Conservation (phyloP, 1,284 basidiomycete genomes). For the Cutaneotrichosporon sp. region DNA sequence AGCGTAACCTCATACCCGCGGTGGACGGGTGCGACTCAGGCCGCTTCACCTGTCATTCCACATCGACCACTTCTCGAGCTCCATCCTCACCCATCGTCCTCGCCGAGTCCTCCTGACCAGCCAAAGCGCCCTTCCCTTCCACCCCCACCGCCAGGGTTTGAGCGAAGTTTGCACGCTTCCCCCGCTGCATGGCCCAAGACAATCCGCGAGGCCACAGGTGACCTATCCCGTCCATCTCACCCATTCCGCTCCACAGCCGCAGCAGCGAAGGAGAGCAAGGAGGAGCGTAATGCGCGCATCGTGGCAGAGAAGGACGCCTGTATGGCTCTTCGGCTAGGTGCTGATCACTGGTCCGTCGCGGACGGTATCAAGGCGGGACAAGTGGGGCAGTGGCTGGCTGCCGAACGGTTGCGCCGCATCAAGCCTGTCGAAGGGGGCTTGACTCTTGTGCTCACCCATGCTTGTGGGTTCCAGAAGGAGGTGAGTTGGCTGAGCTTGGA, state of each 20-base stretch:
- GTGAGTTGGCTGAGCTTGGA: conserved; percentile 47
- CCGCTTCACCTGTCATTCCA: conserved; percentile 9
- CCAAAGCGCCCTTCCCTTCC: conserved; percentile 13
- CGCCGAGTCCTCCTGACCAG: not conserved
- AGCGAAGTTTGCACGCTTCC: conserved; percentile 62
- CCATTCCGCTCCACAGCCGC: conserved; percentile 15
- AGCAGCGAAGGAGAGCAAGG: conserved; percentile 15
- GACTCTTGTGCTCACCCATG: conserved; percentile 69
- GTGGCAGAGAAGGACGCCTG: conserved; percentile 10
- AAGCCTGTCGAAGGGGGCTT: conserved; percentile 47
- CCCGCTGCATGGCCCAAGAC: conserved; percentile 64
- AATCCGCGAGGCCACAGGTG: conserved; percentile 28
- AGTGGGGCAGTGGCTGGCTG: conserved; percentile 44
- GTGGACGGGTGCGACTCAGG: conserved; percentile 7
- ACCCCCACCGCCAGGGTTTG: conserved; percentile 46
- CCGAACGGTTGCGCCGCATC: conserved; percentile 22
- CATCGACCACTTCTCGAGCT: conserved; percentile 8
- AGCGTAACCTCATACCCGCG: conserved; percentile 7
- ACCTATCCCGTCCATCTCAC: conserved; percentile 18
- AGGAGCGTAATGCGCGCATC: conserved; percentile 35
- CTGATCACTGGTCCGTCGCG: conserved; percentile 10
- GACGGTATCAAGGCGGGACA: conserved; percentile 26
- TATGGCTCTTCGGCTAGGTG: not conserved
- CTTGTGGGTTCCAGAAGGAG: conserved; percentile 79
- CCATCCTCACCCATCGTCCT: conserved; percentile 2